Conservation (phyloP, 192 early-diverging fungal species). For the Linnemannia hyalina region DNA sequence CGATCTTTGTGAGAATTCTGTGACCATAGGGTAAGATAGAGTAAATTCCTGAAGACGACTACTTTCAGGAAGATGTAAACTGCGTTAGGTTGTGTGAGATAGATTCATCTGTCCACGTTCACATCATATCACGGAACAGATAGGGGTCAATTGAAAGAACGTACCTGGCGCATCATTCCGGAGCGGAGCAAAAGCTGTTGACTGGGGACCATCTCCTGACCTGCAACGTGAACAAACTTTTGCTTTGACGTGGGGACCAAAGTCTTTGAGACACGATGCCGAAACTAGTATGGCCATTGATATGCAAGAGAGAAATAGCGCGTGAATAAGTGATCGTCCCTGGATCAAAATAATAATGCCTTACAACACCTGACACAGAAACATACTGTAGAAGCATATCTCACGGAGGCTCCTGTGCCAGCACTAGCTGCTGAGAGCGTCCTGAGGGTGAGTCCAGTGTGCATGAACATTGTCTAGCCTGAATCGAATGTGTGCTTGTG, state of each 20-base stretch:
- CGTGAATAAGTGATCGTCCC: background rate
- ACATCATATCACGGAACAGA: background rate
- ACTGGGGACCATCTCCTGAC: conserved; percentile 60
- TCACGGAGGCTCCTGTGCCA: background rate
- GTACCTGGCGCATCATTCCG: conserved; percentile 83
- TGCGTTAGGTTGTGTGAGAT: background rate
- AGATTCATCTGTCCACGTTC: too few species aligned
- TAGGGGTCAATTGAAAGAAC: background rate
- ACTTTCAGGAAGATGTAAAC: background rate
- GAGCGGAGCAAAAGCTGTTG: conserved; percentile 72
- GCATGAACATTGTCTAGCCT: background rate
- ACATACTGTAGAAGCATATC: background rate
- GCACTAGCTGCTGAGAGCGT: background rate
- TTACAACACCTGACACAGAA: background rate
- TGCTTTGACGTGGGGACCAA: conserved; percentile 49
- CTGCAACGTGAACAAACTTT: conserved; percentile 50
- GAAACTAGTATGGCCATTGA: conserved; percentile 20
- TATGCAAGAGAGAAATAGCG: background rate
- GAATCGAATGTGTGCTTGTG: background rate
- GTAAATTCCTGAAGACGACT: conserved; percentile 89
- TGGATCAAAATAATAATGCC: background rate
- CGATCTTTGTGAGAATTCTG: conserved; percentile 80
- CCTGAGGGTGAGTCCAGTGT: background rate
- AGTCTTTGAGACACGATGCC: conserved; percentile 42
- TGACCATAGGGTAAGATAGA: conserved; percentile 87